phyloP scores from a whole-genome alignment of 352 stramenopile genomes.

The Pythium utonaiense region DNA sequence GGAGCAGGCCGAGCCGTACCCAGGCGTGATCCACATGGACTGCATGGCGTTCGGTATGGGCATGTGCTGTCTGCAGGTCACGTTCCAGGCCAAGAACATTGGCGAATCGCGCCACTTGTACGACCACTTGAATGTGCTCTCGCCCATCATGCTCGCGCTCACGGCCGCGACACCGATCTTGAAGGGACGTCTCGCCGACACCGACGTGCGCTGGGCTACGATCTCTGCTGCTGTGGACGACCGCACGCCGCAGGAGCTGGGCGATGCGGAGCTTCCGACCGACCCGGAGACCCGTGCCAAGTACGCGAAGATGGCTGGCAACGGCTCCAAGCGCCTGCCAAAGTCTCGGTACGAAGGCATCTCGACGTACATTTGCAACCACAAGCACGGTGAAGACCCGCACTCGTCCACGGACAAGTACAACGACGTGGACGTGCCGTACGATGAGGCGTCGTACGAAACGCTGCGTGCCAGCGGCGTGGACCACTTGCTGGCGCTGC shows the following conservation, averaged over 20 bases:
- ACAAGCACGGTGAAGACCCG: slow-evolving; percentile 80
- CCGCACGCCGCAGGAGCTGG: slow-evolving; percentile 81
- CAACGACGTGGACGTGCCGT: slow-evolving; percentile 94
- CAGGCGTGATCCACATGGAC: slow-evolving; percentile 98
- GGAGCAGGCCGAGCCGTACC: slow-evolving; percentile 77
- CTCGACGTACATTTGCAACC: slow-evolving; percentile 89
- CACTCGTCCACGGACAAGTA: slow-evolving; percentile 79
- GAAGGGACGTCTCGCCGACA: slow-evolving; percentile 91
- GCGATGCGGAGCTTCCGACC: slow-evolving; percentile 32
- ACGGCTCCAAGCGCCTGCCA: slow-evolving; percentile 90
- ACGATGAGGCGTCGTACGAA: slow-evolving; percentile 93
- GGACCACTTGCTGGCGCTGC: slow-evolving; percentile 93
- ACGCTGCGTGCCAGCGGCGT: slow-evolving; percentile 90
- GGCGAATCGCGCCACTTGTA: slow-evolving; percentile 98
- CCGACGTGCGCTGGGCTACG: slow-evolving; percentile 94
- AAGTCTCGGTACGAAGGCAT: slow-evolving; percentile 95
- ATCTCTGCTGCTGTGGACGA: slow-evolving; percentile 98
- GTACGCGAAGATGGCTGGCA: slow-evolving; percentile 91
- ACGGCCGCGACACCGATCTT: slow-evolving; percentile 98
- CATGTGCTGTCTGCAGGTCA: slow-evolving; percentile 99
- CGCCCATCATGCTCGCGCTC: slow-evolving; percentile 97
- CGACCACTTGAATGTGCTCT: slow-evolving; percentile 98
- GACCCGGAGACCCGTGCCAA: slow-evolving; percentile 52
- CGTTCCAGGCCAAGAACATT: slow-evolving; percentile 97
- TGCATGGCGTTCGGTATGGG: slow-evolving; percentile 99